Conservation (phyloP, 2,329 filamentous ascomycete genomes). For the Byssochlamys sp. region DNA sequence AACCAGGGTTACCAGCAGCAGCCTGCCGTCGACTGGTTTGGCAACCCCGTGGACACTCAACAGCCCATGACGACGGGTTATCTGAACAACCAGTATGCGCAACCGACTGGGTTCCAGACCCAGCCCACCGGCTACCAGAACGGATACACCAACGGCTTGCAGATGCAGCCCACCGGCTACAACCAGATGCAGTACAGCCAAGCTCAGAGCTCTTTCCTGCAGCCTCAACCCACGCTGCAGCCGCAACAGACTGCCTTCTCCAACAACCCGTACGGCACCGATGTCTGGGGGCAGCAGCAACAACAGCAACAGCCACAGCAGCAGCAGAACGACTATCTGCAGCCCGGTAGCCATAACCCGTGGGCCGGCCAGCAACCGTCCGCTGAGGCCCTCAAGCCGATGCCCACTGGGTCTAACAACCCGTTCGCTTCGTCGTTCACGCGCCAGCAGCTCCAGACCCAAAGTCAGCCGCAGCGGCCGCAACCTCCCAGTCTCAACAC, state of each 20-base stretch:
- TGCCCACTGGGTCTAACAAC: conserved; percentile 93
- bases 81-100: conserved; percentile 59
- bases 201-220: conserved; percentile 35
- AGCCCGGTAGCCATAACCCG: conserved; percentile 84
- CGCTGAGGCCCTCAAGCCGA: conserved; percentile 58
- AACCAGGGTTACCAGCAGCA: conserved; percentile 98
- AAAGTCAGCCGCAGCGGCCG: conserved; percentile 36
- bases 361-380: conserved; percentile 62
- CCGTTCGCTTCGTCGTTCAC: conserved; percentile 73
- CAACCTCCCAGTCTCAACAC: conserved; percentile 63
- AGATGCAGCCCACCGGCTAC: conserved; percentile 58
- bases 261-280: conserved; percentile 47
- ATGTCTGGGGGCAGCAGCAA: conserved; percentile 42
- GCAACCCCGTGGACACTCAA: conserved; percentile 80
- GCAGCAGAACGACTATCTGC: conserved; percentile 51
- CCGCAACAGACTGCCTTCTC: conserved; percentile 53
- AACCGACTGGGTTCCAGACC: conserved; percentile 61
- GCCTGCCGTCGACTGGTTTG: conserved; percentile 90
- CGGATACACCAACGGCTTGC: conserved; percentile 61
- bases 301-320: conserved; percentile 33
- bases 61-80: conserved; percentile 59
- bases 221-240: conserved; percentile 44
- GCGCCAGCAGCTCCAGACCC: conserved; percentile 48
- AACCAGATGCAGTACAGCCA: conserved; percentile 46
- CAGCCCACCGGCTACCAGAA: conserved; percentile 59